A percentile compares a stretch with the other conserved stretches of the same genome.
These are phyloP conservation scores for Acmispon strigosus DNA, from an alignment of 306 rosid species.

Conservation along the genomic window DNA sequence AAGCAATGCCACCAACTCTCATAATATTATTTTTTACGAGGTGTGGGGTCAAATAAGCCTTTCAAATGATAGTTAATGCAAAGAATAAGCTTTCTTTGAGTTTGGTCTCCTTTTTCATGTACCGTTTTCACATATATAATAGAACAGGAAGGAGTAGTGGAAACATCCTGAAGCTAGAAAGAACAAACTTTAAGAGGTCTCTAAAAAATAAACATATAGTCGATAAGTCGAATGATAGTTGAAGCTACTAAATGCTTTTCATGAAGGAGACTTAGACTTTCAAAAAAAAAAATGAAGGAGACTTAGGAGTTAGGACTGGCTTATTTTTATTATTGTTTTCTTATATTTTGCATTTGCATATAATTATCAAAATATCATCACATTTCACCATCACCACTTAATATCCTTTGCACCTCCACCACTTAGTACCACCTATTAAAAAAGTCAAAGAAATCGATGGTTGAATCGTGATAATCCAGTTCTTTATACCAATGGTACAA, in stretches of 20 bases:
- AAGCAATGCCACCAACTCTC: neutral
- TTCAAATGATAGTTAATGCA: constrained; percentile 3
- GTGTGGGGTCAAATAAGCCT: constrained; percentile 28
- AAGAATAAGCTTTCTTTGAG: constrained; percentile 3
- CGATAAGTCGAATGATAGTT: neutral
- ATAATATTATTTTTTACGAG: neutral
- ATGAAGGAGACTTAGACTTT: neutral
- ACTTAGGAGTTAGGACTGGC: neutral
- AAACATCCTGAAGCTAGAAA: constrained; percentile 25
- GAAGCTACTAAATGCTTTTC: neutral
- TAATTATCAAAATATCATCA: no score
- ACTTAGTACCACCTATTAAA: no score
- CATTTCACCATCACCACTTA: no score
- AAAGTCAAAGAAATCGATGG: no score
- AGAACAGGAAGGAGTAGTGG: neutral
- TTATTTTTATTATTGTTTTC: no score
- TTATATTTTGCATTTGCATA: no score
- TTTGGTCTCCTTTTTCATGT: neutral
- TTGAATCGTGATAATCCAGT: no score
- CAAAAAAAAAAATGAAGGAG: no score
- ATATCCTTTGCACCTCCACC: no score
- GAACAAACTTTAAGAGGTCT: neutral
- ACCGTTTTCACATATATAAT: neutral
- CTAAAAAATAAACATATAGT: neutral
- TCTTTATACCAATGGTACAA: no score